Conservation (phyloP, 2,329 filamentous ascomycete species). For the Talaromyces islandicus region DNA sequence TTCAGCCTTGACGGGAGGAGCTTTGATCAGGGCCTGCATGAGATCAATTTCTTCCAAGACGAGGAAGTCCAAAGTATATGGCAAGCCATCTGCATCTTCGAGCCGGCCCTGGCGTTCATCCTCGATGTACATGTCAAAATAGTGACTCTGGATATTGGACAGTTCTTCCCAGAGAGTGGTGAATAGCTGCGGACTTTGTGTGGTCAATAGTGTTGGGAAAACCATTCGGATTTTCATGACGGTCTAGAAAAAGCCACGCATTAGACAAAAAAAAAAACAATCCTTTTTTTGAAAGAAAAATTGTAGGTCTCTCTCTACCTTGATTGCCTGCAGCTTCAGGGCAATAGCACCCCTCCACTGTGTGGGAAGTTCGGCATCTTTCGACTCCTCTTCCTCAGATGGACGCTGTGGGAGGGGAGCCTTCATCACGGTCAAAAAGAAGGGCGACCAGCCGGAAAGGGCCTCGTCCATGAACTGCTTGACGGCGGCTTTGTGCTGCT, state of each 20-base stretch:
- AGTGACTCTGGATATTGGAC: constrained; percentile 62
- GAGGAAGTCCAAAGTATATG: constrained; percentile 89
- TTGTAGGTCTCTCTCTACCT: constrained; percentile 38
- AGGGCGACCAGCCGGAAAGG: constrained; percentile 77
- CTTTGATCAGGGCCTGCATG: constrained; percentile 82
- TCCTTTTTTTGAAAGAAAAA: neutral
- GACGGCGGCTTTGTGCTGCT: constrained; percentile 80
- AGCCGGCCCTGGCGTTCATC: constrained; percentile 80
- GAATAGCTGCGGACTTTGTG: constrained; percentile 78
- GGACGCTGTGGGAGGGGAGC: constrained; percentile 60
- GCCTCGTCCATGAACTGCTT: constrained; percentile 85
- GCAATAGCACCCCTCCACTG: constrained; percentile 76
- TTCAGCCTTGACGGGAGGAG: constrained; percentile 80
- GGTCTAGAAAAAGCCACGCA: constrained; percentile 46
- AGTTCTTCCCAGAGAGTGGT: constrained; percentile 86
- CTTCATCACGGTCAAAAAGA: constrained; percentile 77
- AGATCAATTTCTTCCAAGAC: constrained; percentile 93
- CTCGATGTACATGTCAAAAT: constrained; percentile 78
- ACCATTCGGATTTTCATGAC: constrained; percentile 81
- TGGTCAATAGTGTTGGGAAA: constrained; percentile 74
- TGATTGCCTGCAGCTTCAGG: constrained; percentile 89
- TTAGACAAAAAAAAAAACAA: constrained; percentile 14
- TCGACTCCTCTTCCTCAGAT: constrained; percentile 52
- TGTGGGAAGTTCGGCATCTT: constrained; percentile 51
- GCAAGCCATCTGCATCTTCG: constrained; percentile 84